These are phyloP conservation scores for Cymbopogon citratus DNA, from an alignment of 176 grass and related monocot species.

Conservation along the genomic window DNA sequence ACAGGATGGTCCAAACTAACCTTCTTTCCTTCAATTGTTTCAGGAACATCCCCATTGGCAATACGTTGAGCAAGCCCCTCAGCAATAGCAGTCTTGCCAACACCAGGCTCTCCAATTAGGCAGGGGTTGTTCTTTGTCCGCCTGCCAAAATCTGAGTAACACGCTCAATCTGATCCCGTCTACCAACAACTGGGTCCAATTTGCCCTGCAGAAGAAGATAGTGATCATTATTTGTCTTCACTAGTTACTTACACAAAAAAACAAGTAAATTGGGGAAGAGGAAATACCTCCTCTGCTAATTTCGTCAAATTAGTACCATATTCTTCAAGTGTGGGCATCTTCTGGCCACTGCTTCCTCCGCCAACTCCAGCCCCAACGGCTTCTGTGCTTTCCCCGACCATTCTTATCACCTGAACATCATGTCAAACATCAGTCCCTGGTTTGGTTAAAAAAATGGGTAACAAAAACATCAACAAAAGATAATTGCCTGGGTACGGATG, in stretches of 20 bases:
- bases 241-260: not conserved
- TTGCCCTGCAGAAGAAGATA: conserved; percentile 62
- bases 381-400: too few relatives aligned
- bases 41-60: conserved; percentile 81
- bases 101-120: conserved; percentile 92
- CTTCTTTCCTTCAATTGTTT: conserved; percentile 99
- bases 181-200: conserved; percentile 89
- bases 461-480: not conserved
- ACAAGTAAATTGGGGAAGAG: not conserved
- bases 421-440: conserved; percentile 2
- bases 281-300: conserved; percentile 86
- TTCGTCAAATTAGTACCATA: conserved; percentile 99
- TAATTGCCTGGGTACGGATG: conserved; percentile 79
- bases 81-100: conserved; percentile 92
- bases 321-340: conserved; percentile 97
- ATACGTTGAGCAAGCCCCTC: conserved; percentile 95
- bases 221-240: not conserved
- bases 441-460: not conserved
- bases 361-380: conserved; percentile 43
- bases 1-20: conserved; percentile 24
- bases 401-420: not conserved
- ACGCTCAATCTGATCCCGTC: conserved; percentile 81
- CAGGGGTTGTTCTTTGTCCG: conserved; percentile 97
- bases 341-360: conserved; percentile 79
- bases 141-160: conserved; percentile 97